A percentile compares a stretch with the other conserved stretches of the same genome.
Evolutionary conservation across 1,139 yeast species (phyloP).

Genomic region (Magnusiomyces paraingens): DNA sequence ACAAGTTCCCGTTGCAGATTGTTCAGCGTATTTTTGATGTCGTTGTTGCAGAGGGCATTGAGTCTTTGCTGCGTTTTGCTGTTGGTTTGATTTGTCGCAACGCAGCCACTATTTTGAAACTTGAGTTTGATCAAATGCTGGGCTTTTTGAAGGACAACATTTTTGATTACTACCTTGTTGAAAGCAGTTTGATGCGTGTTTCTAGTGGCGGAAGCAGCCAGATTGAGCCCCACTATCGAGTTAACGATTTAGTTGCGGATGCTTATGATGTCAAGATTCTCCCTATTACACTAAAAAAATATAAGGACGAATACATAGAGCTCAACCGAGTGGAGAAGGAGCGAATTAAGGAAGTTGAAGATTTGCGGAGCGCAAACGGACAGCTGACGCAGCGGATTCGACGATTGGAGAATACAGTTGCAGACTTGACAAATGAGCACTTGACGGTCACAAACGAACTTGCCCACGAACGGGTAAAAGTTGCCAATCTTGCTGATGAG

Average conservation of each 20-base stretch:
- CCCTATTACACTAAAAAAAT: constrained; percentile 65
- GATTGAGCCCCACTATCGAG: constrained; percentile 39
- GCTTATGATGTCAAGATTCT: constrained; percentile 66
- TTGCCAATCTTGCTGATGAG: constrained; percentile 60
- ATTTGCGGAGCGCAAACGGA: constrained; percentile 59
- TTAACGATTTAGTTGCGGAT: constrained; percentile 71
- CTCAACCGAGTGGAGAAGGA: constrained; percentile 62
- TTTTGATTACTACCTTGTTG: constrained; percentile 59
- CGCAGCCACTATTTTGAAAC: constrained; percentile 48
- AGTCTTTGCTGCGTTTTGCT: constrained; percentile 74
- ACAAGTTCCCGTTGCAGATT: constrained; percentile 80
- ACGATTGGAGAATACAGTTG: constrained; percentile 63
- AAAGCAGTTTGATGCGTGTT: constrained; percentile 9
- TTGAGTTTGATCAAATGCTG: constrained; percentile 69
- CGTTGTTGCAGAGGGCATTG: constrained; percentile 82
- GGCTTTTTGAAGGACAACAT: constrained; percentile 71
- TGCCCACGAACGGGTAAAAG: constrained; percentile 54
- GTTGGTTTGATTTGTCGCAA: constrained; percentile 68
- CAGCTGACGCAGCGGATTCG: constrained; percentile 68
- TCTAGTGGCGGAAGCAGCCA: constrained; percentile 10
- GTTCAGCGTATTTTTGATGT: constrained; percentile 80
- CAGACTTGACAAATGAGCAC: constrained; percentile 71
- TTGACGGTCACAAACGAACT: constrained; percentile 68
- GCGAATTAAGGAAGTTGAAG: constrained; percentile 63
- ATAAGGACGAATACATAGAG: constrained; percentile 66